Conservation (phyloP, 176 grass and related monocot genomes). For the Paspalum vaginatum region DNA sequence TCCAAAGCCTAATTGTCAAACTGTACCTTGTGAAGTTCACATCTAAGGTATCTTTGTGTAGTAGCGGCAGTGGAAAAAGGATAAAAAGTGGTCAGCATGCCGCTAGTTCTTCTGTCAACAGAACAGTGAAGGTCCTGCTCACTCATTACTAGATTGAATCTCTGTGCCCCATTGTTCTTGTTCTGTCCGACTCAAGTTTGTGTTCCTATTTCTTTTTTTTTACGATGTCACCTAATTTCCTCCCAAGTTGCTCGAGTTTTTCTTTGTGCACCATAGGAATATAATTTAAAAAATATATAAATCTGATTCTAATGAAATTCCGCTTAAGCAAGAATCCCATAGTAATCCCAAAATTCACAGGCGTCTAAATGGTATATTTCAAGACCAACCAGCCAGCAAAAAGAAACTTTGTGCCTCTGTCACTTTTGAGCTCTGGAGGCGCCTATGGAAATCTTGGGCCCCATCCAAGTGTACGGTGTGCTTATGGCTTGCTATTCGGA, state of each 20-base stretch:
- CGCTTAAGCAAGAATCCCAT: neutral
- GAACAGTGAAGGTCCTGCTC: neutral
- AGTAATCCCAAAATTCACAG: neutral
- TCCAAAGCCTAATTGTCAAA: neutral
- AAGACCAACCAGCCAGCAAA: neutral
- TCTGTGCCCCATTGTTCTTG: too few relatives aligned
- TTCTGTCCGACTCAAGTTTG: too few relatives aligned
- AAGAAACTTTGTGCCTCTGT: neutral
- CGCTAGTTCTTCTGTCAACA: conserved; percentile 8
- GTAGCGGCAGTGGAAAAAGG: conserved; percentile 1
- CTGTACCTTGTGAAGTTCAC: neutral
- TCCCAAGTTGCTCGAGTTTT: too few relatives aligned
- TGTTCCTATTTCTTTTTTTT: too few relatives aligned
- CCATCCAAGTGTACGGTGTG: too few relatives aligned
- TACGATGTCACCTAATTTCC: too few relatives aligned
- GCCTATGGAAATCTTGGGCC: too few relatives aligned
- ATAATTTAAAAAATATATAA: too few relatives aligned
- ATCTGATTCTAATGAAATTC: neutral
- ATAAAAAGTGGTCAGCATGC: neutral
- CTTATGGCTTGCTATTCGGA: too few relatives aligned
- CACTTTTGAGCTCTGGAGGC: too few relatives aligned
- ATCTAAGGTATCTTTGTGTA: neutral
- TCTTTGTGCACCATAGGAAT: too few relatives aligned
- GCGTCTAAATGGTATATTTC: neutral
- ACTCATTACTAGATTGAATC: too few relatives aligned